Percentiles rank a stretch among this genome's conserved stretches.
These are phyloP conservation scores for Apiospora malaysiana DNA, from an alignment of 2,329 filamentous ascomycete genomes.

Conservation along the genomic window DNA sequence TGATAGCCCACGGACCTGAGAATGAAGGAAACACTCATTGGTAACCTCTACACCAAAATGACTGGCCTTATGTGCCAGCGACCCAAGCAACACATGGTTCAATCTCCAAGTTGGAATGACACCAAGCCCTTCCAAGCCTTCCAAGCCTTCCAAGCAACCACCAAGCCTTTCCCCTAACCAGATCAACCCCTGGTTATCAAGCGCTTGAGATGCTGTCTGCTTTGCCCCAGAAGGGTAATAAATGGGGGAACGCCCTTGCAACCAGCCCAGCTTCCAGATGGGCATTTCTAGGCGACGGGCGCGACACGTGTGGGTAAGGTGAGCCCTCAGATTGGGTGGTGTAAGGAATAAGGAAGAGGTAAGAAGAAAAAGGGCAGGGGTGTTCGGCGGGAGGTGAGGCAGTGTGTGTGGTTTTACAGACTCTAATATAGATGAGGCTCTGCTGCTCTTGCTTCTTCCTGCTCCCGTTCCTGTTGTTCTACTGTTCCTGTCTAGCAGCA, in stretches of 20 bases:
- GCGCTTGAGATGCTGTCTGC: not conserved
- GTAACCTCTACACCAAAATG: not conserved
- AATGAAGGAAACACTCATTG: not conserved
- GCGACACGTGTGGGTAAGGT: constrained; percentile 4
- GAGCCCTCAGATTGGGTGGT: not conserved
- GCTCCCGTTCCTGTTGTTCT: not conserved
- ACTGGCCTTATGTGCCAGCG: not conserved
- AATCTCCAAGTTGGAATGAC: not conserved
- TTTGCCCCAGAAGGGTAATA: constrained; percentile 12
- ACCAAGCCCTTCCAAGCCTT: not conserved
- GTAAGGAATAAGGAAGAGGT: not conserved
- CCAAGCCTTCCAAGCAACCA: not conserved
- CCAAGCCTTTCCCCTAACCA: not conserved
- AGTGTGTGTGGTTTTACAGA: not conserved
- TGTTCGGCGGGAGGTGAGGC: not conserved
- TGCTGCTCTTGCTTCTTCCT: not conserved
- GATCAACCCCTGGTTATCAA: not conserved
- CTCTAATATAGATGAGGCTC: constrained; percentile 13
- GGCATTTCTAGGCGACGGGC: not conserved
- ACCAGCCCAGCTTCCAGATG: not conserved
- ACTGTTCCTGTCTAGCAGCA: not conserved
- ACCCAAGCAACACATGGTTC: not conserved
- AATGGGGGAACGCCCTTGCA: constrained; percentile 6
- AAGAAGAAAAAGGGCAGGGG: not conserved
- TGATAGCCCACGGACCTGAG: constrained; percentile 16